Percentiles rank a stretch among this genome's conserved stretches.
These are phyloP conservation scores for Leccinum laetum DNA, from an alignment of 1,284 basidiomycete species.

Conservation along the genomic window DNA sequence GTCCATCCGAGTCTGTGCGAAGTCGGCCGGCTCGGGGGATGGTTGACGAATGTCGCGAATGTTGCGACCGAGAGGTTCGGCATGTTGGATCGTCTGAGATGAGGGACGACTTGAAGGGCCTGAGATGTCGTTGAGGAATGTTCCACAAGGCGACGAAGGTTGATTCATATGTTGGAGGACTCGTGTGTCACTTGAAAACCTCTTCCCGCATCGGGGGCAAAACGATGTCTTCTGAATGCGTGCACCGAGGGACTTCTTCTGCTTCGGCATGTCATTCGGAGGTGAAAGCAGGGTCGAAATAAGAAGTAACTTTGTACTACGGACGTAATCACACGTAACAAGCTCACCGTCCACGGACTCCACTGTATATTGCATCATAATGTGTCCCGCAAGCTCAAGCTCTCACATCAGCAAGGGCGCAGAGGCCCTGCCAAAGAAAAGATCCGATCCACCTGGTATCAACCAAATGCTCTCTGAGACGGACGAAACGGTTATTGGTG, in stretches of 20 bases:
- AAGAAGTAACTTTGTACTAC: too few relatives aligned
- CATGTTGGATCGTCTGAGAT: background rate
- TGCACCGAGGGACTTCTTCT: background rate
- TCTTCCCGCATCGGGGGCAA: background rate
- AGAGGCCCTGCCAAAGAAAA: background rate
- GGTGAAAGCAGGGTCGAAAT: too few relatives aligned
- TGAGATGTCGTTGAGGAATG: background rate
- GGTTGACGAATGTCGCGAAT: background rate
- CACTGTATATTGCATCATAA: background rate
- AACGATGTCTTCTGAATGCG: background rate
- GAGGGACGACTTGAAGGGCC: background rate
- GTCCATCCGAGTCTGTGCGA: background rate
- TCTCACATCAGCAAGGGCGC: background rate
- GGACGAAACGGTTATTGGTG: too few relatives aligned
- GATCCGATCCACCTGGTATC: background rate
- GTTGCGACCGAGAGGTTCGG: background rate
- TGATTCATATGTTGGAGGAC: constrained; percentile 9
- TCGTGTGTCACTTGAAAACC: background rate
- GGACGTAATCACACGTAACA: too few relatives aligned
- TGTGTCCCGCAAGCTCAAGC: background rate
- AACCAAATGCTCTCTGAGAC: background rate
- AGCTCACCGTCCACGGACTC: background rate
- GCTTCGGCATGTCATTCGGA: constrained; percentile 1
- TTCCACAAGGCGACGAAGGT: background rate
- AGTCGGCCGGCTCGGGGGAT: background rate